phyloP scores from a whole-genome alignment of 2,329 filamentous ascomycete genomes.

The Pyrenochaeta sp. region DNA sequence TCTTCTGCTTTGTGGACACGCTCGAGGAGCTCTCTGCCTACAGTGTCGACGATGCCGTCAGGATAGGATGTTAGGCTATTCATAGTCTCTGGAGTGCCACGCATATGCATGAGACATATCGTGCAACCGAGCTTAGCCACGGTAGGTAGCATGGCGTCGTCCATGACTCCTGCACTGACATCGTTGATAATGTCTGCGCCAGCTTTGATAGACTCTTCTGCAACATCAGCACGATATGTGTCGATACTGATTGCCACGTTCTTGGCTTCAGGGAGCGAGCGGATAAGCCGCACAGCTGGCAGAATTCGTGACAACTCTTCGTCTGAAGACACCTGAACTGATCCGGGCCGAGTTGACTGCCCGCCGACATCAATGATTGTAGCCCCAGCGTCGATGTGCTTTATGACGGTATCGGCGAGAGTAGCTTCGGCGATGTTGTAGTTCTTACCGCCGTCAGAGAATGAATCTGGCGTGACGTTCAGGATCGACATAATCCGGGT shows the following conservation, averaged over 20 bases:
- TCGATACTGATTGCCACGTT: constrained; percentile 84
- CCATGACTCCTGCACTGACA: constrained; percentile 82
- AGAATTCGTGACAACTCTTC: constrained; percentile 83
- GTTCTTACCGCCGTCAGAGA: constrained; percentile 83
- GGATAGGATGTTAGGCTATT: constrained; percentile 70
- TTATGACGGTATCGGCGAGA: constrained; percentile 66
- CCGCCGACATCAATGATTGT: constrained; percentile 92
- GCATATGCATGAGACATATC: constrained; percentile 91
- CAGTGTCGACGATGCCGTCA: constrained; percentile 69
- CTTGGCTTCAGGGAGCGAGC: constrained; percentile 68
- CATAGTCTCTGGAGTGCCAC: constrained; percentile 87
- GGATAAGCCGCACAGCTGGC: constrained; percentile 79
- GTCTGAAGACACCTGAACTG: constrained; percentile 70
- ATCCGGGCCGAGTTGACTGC: constrained; percentile 86
- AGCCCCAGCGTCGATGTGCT: constrained; percentile 74
- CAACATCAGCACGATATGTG: constrained; percentile 88
- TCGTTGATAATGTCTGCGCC: constrained; percentile 97
- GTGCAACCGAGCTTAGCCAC: constrained; percentile 81
- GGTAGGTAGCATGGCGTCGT: constrained; percentile 81
- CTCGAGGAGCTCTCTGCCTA: constrained; percentile 72
- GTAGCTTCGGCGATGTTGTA: constrained; percentile 52
- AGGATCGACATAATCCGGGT: constrained; percentile 93
- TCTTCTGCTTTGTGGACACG: constrained; percentile 79
- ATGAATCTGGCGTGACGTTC: constrained; percentile 95
- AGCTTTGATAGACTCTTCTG: constrained; percentile 75